phyloP scores from a whole-genome alignment of 176 grass and related monocot species.

The Rhynchospora tenuis region DNA sequence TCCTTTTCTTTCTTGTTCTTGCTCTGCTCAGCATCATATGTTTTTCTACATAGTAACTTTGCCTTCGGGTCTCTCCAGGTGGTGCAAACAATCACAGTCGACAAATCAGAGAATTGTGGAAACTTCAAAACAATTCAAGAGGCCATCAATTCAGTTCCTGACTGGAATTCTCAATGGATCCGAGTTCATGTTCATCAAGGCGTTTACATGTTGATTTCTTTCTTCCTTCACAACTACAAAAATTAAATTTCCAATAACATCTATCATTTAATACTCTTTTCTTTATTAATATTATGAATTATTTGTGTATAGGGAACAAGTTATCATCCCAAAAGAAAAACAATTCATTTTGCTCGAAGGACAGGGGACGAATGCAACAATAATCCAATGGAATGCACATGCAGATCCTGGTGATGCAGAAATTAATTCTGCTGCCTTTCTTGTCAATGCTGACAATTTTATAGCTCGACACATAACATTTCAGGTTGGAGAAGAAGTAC shows the following conservation, averaged over 20 bases:
- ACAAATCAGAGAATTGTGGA: not conserved
- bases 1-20: constrained; percentile 14
- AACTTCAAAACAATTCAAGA: constrained; percentile 28
- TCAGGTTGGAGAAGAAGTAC: constrained; percentile 6
- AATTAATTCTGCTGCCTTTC: constrained; percentile 2
- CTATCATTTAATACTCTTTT: not conserved
- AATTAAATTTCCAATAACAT: not conserved
- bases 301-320: constrained; percentile 15
- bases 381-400: constrained; percentile 20
- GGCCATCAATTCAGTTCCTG: constrained; percentile 31
- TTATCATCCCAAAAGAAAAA: constrained; percentile 14
- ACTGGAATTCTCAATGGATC: constrained; percentile 29
- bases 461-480: constrained; percentile 15
- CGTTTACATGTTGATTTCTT: constrained; percentile 24
- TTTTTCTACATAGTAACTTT: not conserved
- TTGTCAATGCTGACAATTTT: constrained; percentile 12
- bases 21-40: constrained; percentile 19
- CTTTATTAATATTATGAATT: not conserved
- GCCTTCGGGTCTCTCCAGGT: constrained; percentile 7
- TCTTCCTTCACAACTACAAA: not conserved
- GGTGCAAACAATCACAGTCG: constrained; percentile 17
- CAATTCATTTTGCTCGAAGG: constrained; percentile 24
- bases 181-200: constrained; percentile 18
- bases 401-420: not conserved
- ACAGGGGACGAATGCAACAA: not conserved